Percentiles rank a stretch among this genome's conserved stretches.
Evolutionary conservation across 306 rosid genomes (phyloP).

Genomic region (Cicer arietinum): DNA sequence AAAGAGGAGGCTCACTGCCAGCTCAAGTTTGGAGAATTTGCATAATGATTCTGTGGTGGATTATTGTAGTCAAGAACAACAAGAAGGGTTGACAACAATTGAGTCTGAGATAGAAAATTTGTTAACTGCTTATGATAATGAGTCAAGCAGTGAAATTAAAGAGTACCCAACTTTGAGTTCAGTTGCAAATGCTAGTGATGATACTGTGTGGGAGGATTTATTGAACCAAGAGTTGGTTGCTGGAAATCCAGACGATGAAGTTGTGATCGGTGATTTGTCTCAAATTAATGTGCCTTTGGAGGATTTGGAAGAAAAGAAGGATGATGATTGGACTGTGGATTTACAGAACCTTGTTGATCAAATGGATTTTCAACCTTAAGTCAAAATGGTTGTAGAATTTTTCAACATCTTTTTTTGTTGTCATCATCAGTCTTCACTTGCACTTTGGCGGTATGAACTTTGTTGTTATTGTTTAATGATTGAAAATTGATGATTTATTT

Average conservation of each 20-base stretch:
- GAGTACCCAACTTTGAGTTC: conserved; percentile 45
- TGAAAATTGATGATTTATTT: neutral
- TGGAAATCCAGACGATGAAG: conserved; percentile 63
- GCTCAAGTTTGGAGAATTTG: conserved; percentile 65
- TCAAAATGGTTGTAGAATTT: conserved; percentile 5
- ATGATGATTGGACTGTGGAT: conserved; percentile 67
- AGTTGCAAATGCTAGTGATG: conserved; percentile 39
- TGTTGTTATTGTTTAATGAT: neutral
- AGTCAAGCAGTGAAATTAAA: conserved; percentile 56
- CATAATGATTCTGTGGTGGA: conserved; percentile 50
- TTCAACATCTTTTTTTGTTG: neutral
- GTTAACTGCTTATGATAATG: conserved; percentile 53
- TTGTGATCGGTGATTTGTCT: conserved; percentile 52
- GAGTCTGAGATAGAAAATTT: conserved; percentile 69
- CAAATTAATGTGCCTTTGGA: conserved; percentile 63
- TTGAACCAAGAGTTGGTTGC: conserved; percentile 60
- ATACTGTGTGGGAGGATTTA: conserved; percentile 66
- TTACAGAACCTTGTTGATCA: conserved; percentile 76
- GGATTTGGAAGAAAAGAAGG: conserved; percentile 50
- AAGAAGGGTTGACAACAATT: conserved; percentile 47
- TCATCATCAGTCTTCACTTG: neutral
- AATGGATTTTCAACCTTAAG: conserved; percentile 61
- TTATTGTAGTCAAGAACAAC: conserved; percentile 46
- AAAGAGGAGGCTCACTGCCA: conserved; percentile 68
- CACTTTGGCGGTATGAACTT: conserved; percentile 45